Conservation (phyloP, 169 alveolate genomes). For the Theileria equi region DNA sequence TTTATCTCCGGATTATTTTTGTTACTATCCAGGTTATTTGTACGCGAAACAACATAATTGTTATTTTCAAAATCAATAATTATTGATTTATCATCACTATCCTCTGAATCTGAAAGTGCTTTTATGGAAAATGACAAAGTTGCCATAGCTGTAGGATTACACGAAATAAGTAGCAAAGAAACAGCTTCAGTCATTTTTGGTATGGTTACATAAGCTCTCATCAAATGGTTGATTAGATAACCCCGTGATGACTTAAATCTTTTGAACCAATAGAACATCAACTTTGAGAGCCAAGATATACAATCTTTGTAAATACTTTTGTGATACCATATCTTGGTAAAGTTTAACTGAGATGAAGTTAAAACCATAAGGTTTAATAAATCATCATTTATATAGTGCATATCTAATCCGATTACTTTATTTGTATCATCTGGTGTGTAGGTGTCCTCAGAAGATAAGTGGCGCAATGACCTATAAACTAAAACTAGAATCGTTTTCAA, state of each 20-base stretch:
- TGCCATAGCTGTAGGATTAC: slow-evolving; percentile 26
- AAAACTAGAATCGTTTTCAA: slow-evolving; percentile 8
- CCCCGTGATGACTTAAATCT: slow-evolving; percentile 49
- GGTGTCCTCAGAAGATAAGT: slow-evolving; percentile 16
- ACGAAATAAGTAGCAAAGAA: slow-evolving; percentile 30
- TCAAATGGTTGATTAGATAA: slow-evolving; percentile 49
- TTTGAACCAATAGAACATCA: slow-evolving; percentile 51
- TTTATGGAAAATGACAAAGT: not conserved
- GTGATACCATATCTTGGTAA: too few relatives aligned
- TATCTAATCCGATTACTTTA: slow-evolving; percentile 1
- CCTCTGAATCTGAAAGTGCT: not conserved
- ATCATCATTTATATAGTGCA: slow-evolving; percentile 38
- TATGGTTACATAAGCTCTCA: slow-evolving; percentile 13
- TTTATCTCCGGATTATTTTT: not conserved
- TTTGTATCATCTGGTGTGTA: slow-evolving; percentile 9
- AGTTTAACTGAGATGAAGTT: too few relatives aligned
- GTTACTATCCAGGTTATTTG: not conserved
- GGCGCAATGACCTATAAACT: slow-evolving; percentile 3
- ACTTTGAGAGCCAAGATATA: slow-evolving; percentile 12
- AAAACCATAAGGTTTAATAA: slow-evolving; percentile 14
- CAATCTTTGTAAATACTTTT: not conserved
- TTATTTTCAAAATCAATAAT: not conserved
- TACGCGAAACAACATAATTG: not conserved
- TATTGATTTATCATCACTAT: not conserved
- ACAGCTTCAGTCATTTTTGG: slow-evolving; percentile 49